A percentile compares a stretch with the other conserved stretches of the same genome.
Conservation (phyloP, 2,329 filamentous ascomycete species). For the Stenocarpella maydis region DNA sequence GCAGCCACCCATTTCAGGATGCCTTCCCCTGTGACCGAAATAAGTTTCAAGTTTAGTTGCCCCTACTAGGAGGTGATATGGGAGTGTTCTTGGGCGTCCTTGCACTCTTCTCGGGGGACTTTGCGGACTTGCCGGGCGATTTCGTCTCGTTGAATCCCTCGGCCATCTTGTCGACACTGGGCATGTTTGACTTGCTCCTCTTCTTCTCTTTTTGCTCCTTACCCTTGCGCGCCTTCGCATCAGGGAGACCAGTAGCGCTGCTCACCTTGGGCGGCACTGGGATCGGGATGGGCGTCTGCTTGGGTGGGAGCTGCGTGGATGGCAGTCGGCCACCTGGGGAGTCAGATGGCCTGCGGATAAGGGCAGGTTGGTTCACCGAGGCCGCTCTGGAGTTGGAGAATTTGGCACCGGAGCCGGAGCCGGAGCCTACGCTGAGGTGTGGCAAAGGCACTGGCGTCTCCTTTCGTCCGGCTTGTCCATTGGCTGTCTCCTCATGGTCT, state of each 20-base stretch:
- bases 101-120: not conserved
- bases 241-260: not conserved
- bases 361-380: conserved; percentile 20
- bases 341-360: conserved; percentile 4
- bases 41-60: not conserved
- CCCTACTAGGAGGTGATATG: conserved; percentile 20
- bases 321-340: conserved; percentile 30
- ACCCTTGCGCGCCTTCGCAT: conserved; percentile 26
- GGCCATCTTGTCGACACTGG: not conserved
- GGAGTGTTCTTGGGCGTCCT: conserved; percentile 21
- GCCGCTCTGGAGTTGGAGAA: not conserved
- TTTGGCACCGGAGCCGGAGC: not conserved
- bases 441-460: conserved; percentile 36
- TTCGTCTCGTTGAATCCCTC: not conserved
- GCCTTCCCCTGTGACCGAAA: too few species aligned
- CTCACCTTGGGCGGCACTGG: not conserved
- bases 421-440: not conserved
- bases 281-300: conserved; percentile 30
- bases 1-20: too few species aligned
- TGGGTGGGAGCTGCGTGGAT: conserved; percentile 25
- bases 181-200: conserved; percentile 18
- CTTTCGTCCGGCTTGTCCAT: conserved; percentile 20
- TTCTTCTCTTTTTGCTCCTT: conserved; percentile 26
- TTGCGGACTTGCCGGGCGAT: not conserved
- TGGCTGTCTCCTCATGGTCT: conserved; percentile 12